A percentile compares a stretch with the other conserved stretches of the same genome.
Conservation (phyloP, 2,329 filamentous ascomycete species). For the Cytospora paraplurivora region DNA sequence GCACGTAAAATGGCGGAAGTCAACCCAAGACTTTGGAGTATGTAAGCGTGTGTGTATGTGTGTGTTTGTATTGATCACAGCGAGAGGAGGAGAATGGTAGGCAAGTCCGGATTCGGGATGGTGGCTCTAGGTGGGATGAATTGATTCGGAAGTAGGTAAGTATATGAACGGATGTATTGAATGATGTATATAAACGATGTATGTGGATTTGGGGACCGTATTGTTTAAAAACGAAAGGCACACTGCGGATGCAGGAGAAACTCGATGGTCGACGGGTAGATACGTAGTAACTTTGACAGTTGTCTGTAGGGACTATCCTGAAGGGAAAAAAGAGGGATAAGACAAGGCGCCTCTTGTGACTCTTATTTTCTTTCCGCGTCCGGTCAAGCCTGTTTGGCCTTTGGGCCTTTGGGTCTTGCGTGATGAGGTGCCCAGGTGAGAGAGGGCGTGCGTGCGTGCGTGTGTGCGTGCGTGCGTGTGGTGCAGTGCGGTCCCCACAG, state of each 20-base stretch:
- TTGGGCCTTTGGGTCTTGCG: conserved; percentile 3
- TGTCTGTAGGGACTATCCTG: neutral
- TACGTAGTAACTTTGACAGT: neutral
- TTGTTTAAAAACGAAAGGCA: conserved; percentile 20
- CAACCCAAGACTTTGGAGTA: conserved; percentile 5
- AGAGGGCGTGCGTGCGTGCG: neutral
- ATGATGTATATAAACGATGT: neutral
- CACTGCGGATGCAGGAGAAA: conserved; percentile 17
- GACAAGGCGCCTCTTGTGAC: conserved; percentile 12
- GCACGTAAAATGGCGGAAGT: conserved; percentile 17
- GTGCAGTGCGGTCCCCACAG: neutral
- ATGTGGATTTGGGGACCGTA: conserved; percentile 9
- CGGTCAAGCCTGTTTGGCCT: conserved; percentile 3
- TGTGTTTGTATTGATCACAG: neutral
- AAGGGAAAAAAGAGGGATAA: neutral
- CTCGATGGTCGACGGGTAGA: neutral
- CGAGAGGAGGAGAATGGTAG: conserved; percentile 3
- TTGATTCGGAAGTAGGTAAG: too few species aligned
- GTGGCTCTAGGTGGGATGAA: conserved; percentile 6
- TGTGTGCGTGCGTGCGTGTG: neutral
- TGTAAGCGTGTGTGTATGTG: neutral
- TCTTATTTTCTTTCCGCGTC: conserved; percentile 18
- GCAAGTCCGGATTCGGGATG: conserved; percentile 15
- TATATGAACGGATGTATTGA: too few species aligned
- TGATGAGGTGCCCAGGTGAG: conserved; percentile 9